These are phyloP conservation scores for Ulmus americana DNA, from an alignment of 331 rosid genomes.

Conservation along the genomic window DNA sequence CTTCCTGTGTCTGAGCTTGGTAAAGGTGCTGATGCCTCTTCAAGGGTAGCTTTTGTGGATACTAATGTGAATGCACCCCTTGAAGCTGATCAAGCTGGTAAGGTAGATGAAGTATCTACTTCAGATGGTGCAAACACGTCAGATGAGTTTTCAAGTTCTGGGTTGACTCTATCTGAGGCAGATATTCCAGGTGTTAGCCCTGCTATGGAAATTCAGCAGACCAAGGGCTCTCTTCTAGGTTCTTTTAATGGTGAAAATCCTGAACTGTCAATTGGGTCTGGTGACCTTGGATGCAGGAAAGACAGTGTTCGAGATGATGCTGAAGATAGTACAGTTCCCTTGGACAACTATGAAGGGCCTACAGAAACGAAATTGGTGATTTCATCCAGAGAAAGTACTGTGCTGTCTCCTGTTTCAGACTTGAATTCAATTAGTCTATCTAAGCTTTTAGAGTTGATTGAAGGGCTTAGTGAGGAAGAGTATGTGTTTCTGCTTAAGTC, in stretches of 20 bases:
- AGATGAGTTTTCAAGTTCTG: conserved; percentile 32
- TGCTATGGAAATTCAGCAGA: conserved; percentile 25
- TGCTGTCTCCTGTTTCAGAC: conserved; percentile 32
- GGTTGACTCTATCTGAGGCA: conserved; percentile 19
- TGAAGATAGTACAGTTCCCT: conserved; percentile 21
- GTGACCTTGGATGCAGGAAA: conserved; percentile 28
- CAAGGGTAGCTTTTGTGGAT: conserved; percentile 26
- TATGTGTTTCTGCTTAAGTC: conserved; percentile 41
- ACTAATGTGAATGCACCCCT: conserved; percentile 28
- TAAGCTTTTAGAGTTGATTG: conserved; percentile 49
- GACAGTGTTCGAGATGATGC: conserved; percentile 22
- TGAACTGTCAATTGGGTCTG: conserved; percentile 27
- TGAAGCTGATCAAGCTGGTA: conserved; percentile 32
- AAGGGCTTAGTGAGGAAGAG: conserved; percentile 53
- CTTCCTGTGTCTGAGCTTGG: conserved; percentile 26
- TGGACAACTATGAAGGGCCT: conserved; percentile 30
- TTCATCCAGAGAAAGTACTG: conserved; percentile 21
- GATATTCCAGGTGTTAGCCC: conserved; percentile 31
- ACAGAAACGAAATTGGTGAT: conserved; percentile 22
- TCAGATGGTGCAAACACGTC: conserved; percentile 31
- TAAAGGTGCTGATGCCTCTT: conserved; percentile 31
- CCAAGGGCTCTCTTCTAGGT: conserved; percentile 19
- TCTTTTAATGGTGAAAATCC: conserved; percentile 30
- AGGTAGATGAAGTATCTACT: conserved; percentile 30
- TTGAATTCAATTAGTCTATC: conserved; percentile 36